phyloP scores from a whole-genome alignment of 139 green algal genomes.

The Chlorella sp. region DNA sequence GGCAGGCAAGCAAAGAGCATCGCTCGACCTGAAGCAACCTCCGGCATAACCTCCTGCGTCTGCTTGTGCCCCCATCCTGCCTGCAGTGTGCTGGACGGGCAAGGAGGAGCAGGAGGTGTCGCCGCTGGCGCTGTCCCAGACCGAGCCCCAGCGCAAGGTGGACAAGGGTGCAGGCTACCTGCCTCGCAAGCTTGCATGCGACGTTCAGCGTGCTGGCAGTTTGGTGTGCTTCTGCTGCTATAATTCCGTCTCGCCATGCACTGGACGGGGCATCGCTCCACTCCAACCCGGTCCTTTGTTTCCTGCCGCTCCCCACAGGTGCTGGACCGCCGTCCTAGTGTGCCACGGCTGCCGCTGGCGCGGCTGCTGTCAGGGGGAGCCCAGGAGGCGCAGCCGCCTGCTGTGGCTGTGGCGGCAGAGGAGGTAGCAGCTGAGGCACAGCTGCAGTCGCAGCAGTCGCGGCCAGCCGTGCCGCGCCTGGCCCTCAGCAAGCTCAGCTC shows the following conservation, averaged over 20 bases:
- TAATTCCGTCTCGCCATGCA: neutral
- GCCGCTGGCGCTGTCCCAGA: slow-evolving; percentile 15
- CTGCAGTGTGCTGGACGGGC: slow-evolving; percentile 29
- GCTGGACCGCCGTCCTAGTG: slow-evolving; percentile 8
- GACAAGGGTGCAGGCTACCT: neutral
- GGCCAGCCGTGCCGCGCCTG: neutral
- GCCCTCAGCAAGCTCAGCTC: slow-evolving; percentile 10
- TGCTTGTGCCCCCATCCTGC: neutral
- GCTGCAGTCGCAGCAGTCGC: no score
- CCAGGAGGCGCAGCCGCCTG: neutral
- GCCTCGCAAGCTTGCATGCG: no score
- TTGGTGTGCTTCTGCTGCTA: no score
- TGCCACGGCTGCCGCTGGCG: slow-evolving; percentile 18
- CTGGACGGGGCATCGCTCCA: no score
- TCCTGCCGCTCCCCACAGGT: neutral
- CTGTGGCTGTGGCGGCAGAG: neutral
- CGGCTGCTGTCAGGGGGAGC: neutral
- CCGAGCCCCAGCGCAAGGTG: neutral
- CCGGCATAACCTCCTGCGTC: no score
- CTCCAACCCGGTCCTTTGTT: no score
- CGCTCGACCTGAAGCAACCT: no score
- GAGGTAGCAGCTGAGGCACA: neutral
- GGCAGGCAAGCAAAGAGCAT: neutral
- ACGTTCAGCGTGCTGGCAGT: no score
- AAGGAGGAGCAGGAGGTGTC: neutral